Percentiles rank a stretch among this genome's conserved stretches.
phyloP scores from a whole-genome alignment of 345 rosid species.

The Hirschfeldia incana region DNA sequence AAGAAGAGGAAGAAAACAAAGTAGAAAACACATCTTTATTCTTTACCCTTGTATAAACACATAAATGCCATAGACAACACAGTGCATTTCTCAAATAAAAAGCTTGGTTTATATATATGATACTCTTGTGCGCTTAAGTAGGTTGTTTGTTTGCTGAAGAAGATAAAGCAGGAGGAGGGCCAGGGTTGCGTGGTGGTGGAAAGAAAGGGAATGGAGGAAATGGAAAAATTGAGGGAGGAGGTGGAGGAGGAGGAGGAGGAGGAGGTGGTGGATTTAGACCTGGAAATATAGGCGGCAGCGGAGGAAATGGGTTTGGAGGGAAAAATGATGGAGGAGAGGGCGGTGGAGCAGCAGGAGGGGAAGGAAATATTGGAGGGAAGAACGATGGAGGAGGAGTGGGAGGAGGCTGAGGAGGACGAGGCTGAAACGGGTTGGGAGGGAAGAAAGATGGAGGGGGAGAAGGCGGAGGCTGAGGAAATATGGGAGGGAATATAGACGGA shows the following conservation, averaged over 20 bases:
- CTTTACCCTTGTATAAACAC: slow-evolving; percentile 23
- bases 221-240: slow-evolving; percentile 39
- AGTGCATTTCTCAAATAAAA: slow-evolving; percentile 12
- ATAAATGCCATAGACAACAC: slow-evolving; percentile 23
- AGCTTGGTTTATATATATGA: slow-evolving; percentile 1
- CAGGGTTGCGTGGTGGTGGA: slow-evolving; percentile 45
- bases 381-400: slow-evolving; percentile 41
- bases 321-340: slow-evolving; percentile 14
- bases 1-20: background rate
- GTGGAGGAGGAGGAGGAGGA: slow-evolving; percentile 33
- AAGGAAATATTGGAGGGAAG: slow-evolving; percentile 32
- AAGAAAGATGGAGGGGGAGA: slow-evolving; percentile 31
- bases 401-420: slow-evolving; percentile 28
- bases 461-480: slow-evolving; percentile 16
- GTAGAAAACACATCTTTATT: slow-evolving; percentile 21
- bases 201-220: slow-evolving; percentile 48
- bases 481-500: slow-evolving; percentile 27
- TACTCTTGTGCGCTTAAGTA: slow-evolving; percentile 16
- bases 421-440: slow-evolving; percentile 39
- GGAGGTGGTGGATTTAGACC: slow-evolving; percentile 31
- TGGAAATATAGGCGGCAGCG: slow-evolving; percentile 42
- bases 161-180: slow-evolving; percentile 49
- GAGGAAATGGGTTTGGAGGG: slow-evolving; percentile 36
- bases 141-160: slow-evolving; percentile 22
- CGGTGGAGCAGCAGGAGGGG: slow-evolving; percentile 23